Conservation (phyloP, 140 eudicot species). For the Cichorium intybus region DNA sequence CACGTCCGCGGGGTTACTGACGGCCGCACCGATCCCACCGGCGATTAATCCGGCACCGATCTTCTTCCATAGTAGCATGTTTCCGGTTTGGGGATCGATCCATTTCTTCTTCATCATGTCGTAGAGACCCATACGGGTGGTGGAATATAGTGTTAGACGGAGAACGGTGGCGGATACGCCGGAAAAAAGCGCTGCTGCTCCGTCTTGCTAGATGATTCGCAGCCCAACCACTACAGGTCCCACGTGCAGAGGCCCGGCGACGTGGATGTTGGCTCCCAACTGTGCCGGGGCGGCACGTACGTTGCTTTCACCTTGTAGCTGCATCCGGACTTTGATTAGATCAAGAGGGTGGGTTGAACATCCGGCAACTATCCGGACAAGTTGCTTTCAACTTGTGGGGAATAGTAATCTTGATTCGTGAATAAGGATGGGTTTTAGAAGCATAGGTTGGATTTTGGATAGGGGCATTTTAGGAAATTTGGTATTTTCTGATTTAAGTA, state of each 20-base stretch:
- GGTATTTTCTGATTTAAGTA: too few relatives aligned
- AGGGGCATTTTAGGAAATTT: too few relatives aligned
- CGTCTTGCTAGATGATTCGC: constrained; percentile 76
- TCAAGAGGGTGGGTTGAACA: constrained; percentile 93
- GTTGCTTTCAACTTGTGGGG: too few relatives aligned
- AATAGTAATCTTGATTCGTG: too few relatives aligned
- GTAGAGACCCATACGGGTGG: constrained; percentile 93
- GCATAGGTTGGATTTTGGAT: too few relatives aligned
- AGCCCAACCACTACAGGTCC: constrained; percentile 76
- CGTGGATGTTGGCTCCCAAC: constrained; percentile 18
- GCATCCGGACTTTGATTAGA: constrained; percentile 96
- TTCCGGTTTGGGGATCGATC: constrained; percentile 67
- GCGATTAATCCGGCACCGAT: constrained; percentile 90
- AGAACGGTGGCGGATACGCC: constrained; percentile 97
- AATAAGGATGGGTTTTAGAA: too few relatives aligned
- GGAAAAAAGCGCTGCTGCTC: constrained; percentile 61
- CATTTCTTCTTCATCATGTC: constrained; percentile 73
- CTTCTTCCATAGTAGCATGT: constrained; percentile 52
- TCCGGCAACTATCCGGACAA: constrained; percentile 87
- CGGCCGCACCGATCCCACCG: constrained; percentile 95
- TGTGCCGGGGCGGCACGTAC: constrained; percentile 16
- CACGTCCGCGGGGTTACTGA: constrained; percentile 97
- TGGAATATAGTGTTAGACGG: constrained; percentile 90
- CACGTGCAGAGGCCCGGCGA: constrained; percentile 49
- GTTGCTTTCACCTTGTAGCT: constrained; percentile 74